Conservation (phyloP, 163 green algal genomes). For the Scenedesmus sp. region DNA sequence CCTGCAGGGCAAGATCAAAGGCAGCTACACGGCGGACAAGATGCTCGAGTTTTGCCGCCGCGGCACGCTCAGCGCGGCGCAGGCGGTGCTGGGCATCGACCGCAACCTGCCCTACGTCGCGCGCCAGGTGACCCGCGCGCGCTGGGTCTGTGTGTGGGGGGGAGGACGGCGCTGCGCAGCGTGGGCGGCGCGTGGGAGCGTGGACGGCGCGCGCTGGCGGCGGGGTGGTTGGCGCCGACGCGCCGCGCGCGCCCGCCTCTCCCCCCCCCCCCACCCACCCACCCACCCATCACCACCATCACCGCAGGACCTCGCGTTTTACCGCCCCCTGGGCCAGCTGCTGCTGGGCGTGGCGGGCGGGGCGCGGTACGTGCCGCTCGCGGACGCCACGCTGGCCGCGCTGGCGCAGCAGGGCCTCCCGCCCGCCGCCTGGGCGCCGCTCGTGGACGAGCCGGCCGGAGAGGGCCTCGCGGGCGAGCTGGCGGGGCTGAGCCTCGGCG, state of each 20-base stretch:
- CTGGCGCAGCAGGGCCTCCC: background rate
- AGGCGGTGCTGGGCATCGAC: constrained; percentile 48
- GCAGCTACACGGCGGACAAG: constrained; percentile 42
- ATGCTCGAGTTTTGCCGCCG: constrained; percentile 45
- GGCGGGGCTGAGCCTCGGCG: background rate
- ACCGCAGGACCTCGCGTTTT: constrained; percentile 31
- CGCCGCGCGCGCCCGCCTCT: too few species aligned
- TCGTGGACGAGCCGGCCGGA: background rate
- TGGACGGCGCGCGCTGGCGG: too few species aligned
- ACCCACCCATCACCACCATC: too few species aligned
- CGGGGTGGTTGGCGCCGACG: too few species aligned
- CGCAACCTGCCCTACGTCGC: constrained; percentile 41
- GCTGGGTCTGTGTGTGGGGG: too few species aligned
- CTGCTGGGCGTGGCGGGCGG: background rate
- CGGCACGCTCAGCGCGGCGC: constrained; percentile 30
- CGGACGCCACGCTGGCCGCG: background rate
- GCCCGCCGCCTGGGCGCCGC: constrained; percentile 9
- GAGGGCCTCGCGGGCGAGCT: background rate
- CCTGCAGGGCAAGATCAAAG: constrained; percentile 49
- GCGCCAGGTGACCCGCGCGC: constrained; percentile 45
- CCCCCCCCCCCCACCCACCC: too few species aligned
- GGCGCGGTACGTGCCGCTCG: constrained; percentile 9
- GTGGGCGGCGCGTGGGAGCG: too few species aligned
- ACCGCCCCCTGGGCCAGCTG: constrained; percentile 26
- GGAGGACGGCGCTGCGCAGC: too few species aligned